Evolutionary conservation across 2,329 filamentous ascomycete genomes (phyloP), one percentile per base, ranked within the genome.

Genomic region (Aspergillus intermedius): DNA sequence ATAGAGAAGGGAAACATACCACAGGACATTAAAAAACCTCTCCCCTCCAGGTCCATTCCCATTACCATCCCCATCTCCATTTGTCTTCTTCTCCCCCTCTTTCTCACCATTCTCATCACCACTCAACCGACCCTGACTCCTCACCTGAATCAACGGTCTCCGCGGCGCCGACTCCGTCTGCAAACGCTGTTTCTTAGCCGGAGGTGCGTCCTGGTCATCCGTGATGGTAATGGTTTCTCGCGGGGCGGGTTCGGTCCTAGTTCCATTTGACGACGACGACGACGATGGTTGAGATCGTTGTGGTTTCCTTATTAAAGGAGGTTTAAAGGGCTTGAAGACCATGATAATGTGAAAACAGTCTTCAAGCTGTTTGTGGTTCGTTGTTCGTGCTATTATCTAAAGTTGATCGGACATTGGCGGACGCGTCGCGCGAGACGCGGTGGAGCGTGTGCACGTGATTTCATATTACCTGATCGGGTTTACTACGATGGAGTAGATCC

Each of bases 1-100:
- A 47, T 49, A 21, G 23, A 7, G 15, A 43, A 25, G 2, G 34
- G 15, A 42, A 5, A n/a, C 9, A 45, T n/a, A 23, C 73, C 74
- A 77, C 30, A 77, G 63, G 40, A 70, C 74, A 60, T 72, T 75
- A 53, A 71, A 77, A 51, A 72, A 75, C 43, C 59, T 63, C 42
- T 73, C 69, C 23, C 56, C 60, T 2, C 44, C 22, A 15, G 43
- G 32, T 37, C 51, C 51, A 34, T 52, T 45, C 25, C 52, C 50
- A 13, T 37, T 22, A 21, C 10, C 23, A 5, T 34, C 22, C 7
- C 48, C 12, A 22, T 5, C 21, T 5, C 21, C 34, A 28, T 3
- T 28, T 12, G 25, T 30, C 23, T 7, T 47, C 12, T 12, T 28
- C 9, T 28, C 9, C n/a, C n/a, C n/a, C n/a, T 19, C 34, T 3